A percentile compares a stretch with the other conserved stretches of the same genome.
Conservation (phyloP, 768 basidiomycete species). For the Psilocybe tampanensis region DNA sequence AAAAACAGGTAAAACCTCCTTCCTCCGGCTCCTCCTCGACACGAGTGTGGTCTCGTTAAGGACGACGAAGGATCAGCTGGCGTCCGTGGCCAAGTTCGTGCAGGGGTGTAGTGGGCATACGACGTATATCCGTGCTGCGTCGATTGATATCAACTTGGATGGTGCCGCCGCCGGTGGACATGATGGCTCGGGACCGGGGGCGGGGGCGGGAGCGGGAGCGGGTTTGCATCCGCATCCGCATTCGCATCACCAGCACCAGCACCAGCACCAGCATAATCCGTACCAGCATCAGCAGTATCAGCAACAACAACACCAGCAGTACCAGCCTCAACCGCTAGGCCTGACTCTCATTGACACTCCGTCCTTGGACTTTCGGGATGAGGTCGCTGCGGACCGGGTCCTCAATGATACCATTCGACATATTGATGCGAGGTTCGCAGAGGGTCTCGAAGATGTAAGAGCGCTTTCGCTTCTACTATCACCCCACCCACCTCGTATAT, state of each 20-base stretch:
- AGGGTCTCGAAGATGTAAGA: constrained; percentile 80
- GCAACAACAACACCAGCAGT: constrained; percentile 26
- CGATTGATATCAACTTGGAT: constrained; percentile 72
- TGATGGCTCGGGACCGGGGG: no score
- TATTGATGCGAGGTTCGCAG: constrained; percentile 72
- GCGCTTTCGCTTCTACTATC: constrained; percentile 18
- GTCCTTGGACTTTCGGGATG: constrained; percentile 74
- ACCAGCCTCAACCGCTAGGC: constrained; percentile 48
- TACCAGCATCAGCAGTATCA: no score
- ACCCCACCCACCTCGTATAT: constrained; percentile 17
- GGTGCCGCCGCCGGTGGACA: no score
- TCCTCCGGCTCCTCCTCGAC: constrained; percentile 84
- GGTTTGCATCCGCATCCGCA: no score
- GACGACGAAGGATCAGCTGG: constrained; percentile 74
- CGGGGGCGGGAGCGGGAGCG: no score
- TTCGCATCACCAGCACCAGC: no score
- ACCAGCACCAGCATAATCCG: no score
- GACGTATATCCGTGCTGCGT: constrained; percentile 67
- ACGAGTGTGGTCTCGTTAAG: constrained; percentile 67
- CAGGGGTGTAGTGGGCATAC: constrained; percentile 76
- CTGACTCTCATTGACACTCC: constrained; percentile 84
- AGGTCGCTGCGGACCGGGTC: constrained; percentile 60
- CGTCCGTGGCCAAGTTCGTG: constrained; percentile 80
- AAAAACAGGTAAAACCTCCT: constrained; percentile 80
- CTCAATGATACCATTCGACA: constrained; percentile 70